Conservation (phyloP, 306 rosid genomes). For the Prunus armeniaca region DNA sequence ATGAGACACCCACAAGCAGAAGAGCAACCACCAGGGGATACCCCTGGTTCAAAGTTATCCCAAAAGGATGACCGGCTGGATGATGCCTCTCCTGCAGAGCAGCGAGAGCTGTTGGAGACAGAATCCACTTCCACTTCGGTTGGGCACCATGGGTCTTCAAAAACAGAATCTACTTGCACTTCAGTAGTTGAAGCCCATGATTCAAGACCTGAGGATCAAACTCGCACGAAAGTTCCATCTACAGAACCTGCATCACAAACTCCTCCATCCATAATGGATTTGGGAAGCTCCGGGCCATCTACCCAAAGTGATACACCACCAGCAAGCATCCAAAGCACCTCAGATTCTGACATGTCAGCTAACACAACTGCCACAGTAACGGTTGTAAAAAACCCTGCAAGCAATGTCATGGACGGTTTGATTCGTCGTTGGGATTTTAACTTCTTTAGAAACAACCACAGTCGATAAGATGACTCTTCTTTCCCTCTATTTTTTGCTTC, state of each 20-base stretch:
- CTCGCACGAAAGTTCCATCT: constrained; percentile 24
- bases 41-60: constrained; percentile 23
- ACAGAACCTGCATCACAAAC: constrained; percentile 20
- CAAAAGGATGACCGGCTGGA: constrained; percentile 25
- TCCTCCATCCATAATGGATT: constrained; percentile 35
- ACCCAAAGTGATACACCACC: constrained; percentile 32
- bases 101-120: constrained; percentile 25
- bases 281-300: constrained; percentile 42
- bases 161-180: constrained; percentile 40
- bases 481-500: neutral
- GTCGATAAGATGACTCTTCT: constrained; percentile 34
- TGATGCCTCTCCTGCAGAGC: constrained; percentile 29
- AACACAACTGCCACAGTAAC: constrained; percentile 80
- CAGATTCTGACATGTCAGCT: constrained; percentile 78
- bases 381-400: constrained; percentile 60
- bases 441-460: constrained; percentile 62
- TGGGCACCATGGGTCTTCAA: constrained; percentile 16
- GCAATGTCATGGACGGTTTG: constrained; percentile 71
- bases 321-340: constrained; percentile 40
- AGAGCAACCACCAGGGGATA: constrained; percentile 24
- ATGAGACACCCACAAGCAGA: constrained; percentile 39
- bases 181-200: constrained; percentile 31
- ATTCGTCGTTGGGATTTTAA: constrained; percentile 90
- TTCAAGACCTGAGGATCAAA: constrained; percentile 31
- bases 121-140: constrained; percentile 40